phyloP scores from a whole-genome alignment of 768 basidiomycete species.

The Thelephora ganbajun region DNA sequence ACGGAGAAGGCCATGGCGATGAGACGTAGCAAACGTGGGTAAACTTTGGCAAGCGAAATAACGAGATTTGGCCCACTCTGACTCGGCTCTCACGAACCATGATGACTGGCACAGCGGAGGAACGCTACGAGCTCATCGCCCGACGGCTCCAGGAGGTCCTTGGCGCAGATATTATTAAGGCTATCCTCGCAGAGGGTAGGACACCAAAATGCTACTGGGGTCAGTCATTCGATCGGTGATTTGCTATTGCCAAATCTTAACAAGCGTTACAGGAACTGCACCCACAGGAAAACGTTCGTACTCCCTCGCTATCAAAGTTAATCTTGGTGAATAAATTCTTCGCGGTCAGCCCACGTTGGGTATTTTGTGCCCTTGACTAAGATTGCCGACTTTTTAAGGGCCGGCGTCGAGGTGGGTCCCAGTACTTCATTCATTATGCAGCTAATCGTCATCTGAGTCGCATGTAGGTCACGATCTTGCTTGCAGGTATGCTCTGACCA shows the following conservation, averaged over 20 bases:
- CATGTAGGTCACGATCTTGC: constrained; percentile 55
- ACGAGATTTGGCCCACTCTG: background rate
- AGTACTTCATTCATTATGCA: constrained; percentile 3
- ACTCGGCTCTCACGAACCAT: background rate
- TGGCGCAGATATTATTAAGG: constrained; percentile 71
- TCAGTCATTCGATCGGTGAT: constrained; percentile 21
- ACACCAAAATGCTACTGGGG: constrained; percentile 88
- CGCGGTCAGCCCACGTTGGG: constrained; percentile 75
- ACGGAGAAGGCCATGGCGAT: constrained; percentile 25
- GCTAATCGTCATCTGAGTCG: background rate
- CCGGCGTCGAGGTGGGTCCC: constrained; percentile 66
- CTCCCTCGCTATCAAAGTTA: background rate
- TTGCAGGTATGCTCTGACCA: constrained; percentile 43
- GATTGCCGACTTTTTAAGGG: constrained; percentile 89
- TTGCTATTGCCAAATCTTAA: constrained; percentile 2
- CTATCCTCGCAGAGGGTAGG: constrained; percentile 63
- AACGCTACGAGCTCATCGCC: constrained; percentile 73
- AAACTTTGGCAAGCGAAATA: too few species aligned
- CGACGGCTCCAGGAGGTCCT: constrained; percentile 79
- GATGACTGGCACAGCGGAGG: constrained; percentile 22
- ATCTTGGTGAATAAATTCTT: background rate
- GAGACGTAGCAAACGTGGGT: background rate
- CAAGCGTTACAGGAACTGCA: constrained; percentile 55
- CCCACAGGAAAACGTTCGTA: constrained; percentile 85
- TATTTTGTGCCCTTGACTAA: constrained; percentile 94